Percentiles rank a stretch among this genome's conserved stretches.
phyloP scores from a whole-genome alignment of 176 grass and related monocot genomes.

The Carex scoparia region DNA sequence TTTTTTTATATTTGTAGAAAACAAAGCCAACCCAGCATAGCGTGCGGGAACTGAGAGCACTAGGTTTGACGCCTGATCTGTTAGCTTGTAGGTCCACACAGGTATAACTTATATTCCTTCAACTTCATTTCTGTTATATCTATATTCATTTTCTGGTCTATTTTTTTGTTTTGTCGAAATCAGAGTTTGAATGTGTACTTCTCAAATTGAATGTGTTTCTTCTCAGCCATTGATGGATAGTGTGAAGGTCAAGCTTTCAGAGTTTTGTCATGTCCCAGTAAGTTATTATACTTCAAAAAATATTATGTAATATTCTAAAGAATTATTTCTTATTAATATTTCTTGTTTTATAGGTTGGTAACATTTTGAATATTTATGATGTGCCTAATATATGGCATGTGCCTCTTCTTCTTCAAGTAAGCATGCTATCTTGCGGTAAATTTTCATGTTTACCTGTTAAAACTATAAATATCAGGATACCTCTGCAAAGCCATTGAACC shows the following conservation, averaged over 20 bases:
- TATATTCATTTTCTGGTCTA: background rate
- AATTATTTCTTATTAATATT: conserved; percentile 29
- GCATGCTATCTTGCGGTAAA: conserved; percentile 19
- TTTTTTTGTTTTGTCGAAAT: background rate
- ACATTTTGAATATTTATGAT: conserved; percentile 94
- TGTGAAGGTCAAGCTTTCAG: conserved; percentile 89
- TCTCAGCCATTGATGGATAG: conserved; percentile 74
- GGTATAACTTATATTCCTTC: conserved; percentile 35
- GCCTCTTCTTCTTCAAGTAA: conserved; percentile 88
- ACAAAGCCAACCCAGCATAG: conserved; percentile 99
- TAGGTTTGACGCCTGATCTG: conserved; percentile 95
- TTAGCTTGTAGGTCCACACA: conserved; percentile 86
- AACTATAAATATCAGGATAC: background rate
- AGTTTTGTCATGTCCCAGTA: conserved; percentile 99
- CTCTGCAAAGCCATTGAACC: background rate
- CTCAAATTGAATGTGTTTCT: background rate
- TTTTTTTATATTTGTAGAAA: conserved; percentile 56
- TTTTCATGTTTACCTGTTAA: background rate
- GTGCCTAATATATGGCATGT: conserved; percentile 98
- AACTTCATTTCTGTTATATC: background rate
- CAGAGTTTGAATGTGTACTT: background rate
- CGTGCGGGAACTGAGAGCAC: conserved; percentile 83
- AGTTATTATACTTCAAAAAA: conserved; percentile 26
- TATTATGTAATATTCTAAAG: background rate
- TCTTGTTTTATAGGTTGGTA: conserved; percentile 56